Evolutionary conservation across 805 yeast genomes (phyloP), one percentile per base, ranked within the genome.

Genomic region (Myxozyma neotropica): DNA sequence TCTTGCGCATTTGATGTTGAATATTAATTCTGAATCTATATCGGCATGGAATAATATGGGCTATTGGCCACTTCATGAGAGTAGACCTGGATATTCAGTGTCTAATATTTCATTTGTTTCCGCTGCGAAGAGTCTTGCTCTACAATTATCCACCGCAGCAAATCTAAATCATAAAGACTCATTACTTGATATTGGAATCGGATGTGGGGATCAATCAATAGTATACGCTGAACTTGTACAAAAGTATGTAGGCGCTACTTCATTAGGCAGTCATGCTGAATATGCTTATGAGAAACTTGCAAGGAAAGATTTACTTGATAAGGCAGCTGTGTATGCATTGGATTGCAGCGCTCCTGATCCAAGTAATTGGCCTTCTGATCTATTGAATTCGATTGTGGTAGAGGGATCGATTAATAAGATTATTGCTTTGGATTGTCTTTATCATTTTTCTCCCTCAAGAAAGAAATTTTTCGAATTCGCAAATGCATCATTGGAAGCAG

Each of bases 11-110:
- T 52, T 61, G 17, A 52, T 61, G 63, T 51, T 61, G 21, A 61
- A 61, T 29, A 17, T 61, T 23, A 59, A 50, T 26, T 21, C 55
- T 15, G 33, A 29, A 2, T 46, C 54, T 15, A 44, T 47, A 2
- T 45, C 63, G 27, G 45, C 54, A 4, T 61, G 65, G 65, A 61
- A 61, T 47, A 61, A 61, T 39, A 61, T 61, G 65, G 65, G 65
- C 19, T 47, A 43, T 43, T 61, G 65, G 65, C 39, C 55, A 2
- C 21, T 40, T 5, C 35, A 7, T 24, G 48, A 27, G n/a, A 17
- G 29, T 5, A 13, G 31, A 2, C n/a, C 17, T 33, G 15, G 26
- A 17, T 6, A 4, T 1, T 24, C 23, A 17, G 12, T 33, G 12
- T 7, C 29, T 12, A 21, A n/a, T 8, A 17, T 40, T 4, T 45